Evolutionary conservation across 768 basidiomycete genomes (phyloP).

Genomic region (Russula sp.): DNA sequence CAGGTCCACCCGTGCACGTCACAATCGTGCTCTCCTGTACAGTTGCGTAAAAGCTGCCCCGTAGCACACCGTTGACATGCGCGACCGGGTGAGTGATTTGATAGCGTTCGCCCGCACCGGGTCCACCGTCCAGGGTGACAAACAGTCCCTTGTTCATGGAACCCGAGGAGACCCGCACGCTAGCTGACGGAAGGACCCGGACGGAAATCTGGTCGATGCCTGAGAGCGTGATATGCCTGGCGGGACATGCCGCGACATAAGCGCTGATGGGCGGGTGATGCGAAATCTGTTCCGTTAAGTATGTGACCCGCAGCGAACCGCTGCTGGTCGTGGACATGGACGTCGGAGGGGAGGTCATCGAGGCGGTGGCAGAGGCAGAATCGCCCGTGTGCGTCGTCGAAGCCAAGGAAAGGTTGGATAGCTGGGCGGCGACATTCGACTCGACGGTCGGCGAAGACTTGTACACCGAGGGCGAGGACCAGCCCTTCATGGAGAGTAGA

Average conservation of each 20-base stretch:
- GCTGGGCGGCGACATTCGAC: constrained; percentile 42
- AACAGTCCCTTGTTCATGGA: constrained; percentile 84
- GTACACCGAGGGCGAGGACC: constrained; percentile 34
- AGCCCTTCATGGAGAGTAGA: constrained; percentile 38
- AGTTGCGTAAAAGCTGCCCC: constrained; percentile 89
- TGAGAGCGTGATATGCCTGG: constrained; percentile 57
- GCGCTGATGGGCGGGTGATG: constrained; percentile 96
- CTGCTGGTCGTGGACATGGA: constrained; percentile 22
- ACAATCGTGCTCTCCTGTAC: constrained; percentile 73
- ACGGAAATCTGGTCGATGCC: constrained; percentile 94
- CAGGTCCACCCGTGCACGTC: constrained; percentile 63
- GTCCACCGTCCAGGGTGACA: constrained; percentile 65
- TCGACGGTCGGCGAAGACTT: constrained; percentile 35
- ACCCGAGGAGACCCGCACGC: constrained; percentile 73
- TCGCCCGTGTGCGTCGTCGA: constrained; percentile 28
- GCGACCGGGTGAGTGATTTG: constrained; percentile 88
- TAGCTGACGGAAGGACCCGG: constrained; percentile 78
- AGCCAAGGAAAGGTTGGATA: constrained; percentile 56
- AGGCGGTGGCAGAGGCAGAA: constrained; percentile 8
- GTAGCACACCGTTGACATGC: constrained; percentile 83
- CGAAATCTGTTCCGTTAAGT: constrained; percentile 88
- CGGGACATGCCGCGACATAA: constrained; percentile 71
- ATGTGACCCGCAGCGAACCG: constrained; percentile 54
- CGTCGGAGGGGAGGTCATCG: constrained; percentile 26
- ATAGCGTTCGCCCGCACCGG: constrained; percentile 72